Conservation (phyloP, 2,329 filamentous ascomycete species). For the Microdochium bolleyi region DNA sequence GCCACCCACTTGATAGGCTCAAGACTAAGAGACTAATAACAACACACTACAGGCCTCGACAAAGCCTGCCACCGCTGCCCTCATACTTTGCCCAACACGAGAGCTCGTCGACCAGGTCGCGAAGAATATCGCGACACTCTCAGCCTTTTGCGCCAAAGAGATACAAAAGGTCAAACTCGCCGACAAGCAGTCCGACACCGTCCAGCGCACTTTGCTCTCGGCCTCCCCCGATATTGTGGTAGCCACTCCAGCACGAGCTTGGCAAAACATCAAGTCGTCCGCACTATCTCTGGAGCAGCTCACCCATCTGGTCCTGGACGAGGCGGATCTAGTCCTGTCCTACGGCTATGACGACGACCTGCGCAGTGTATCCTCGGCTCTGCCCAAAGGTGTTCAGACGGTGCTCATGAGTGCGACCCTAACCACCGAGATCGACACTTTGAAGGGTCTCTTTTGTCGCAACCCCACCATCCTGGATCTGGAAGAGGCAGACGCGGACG, state of each 20-base stretch:
- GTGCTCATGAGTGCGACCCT: slow-evolving; percentile 92
- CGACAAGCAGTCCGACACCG: slow-evolving; percentile 81
- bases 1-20: neutral
- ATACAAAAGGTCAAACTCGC: slow-evolving; percentile 79
- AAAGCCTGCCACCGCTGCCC: slow-evolving; percentile 54
- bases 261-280: slow-evolving; percentile 66
- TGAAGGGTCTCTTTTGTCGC: slow-evolving; percentile 80
- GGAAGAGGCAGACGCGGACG: slow-evolving; percentile 72
- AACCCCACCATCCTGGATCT: slow-evolving; percentile 74
- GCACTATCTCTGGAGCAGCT: slow-evolving; percentile 65
- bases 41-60: slow-evolving; percentile 32
- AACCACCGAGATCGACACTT: slow-evolving; percentile 74
- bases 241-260: slow-evolving; percentile 80
- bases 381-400: slow-evolving; percentile 83
- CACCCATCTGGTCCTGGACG: slow-evolving; percentile 78
- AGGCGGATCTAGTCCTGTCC: slow-evolving; percentile 86
- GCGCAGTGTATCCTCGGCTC: slow-evolving; percentile 64
- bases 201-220: slow-evolving; percentile 78
- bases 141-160: slow-evolving; percentile 77
- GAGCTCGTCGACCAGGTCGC: slow-evolving; percentile 90
- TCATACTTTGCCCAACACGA: slow-evolving; percentile 89
- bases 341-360: slow-evolving; percentile 94
- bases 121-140: slow-evolving; percentile 68
- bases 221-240: slow-evolving; percentile 85
- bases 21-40: neutral